Evolutionary conservation across 2,329 filamentous ascomycete genomes (phyloP), one percentile per base, ranked within the genome.

Genomic region (Aspergillus transmontanensis): DNA sequence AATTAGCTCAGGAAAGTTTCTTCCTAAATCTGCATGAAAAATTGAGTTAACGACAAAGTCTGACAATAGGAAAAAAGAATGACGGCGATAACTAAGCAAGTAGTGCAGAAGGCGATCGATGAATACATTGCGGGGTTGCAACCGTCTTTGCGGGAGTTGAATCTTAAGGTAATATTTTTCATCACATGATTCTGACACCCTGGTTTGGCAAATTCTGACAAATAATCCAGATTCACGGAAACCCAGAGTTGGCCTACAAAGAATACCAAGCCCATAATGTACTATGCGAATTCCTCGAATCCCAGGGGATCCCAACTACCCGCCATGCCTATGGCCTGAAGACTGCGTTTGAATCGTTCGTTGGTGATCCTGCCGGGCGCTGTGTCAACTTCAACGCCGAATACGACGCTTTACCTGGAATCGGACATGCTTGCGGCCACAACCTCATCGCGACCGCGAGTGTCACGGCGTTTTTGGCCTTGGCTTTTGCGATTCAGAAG

Each of bases 361-460:
- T 10, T 0, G 57, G 41, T 6, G 19, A 21, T 43, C 23, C 57
- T 21, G 63, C 65, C 16, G 67, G 69, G 0, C 48, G 60, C 14
- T 30, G 65, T 1, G 55, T 71, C 2, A 64, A 57, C 16, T 71
- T 69, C 39, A 68, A 67, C 14, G 67, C 67, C 4, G 68, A 71
- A 59, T 71, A 72, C 28, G 71, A 72, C 46, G 69, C 68, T 6
- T 57, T 72, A 0, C 68, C 68, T 4, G 64, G 50, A 0, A 68
- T 71, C 16, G 66, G 68, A 7, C 69, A 72, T 59, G 69, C 68
- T 0, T 72, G 69, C n/a, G 70, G 70, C 1, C 71, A 72, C 51
- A 72, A 72, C 28, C 69, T 68, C 34, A 71, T 71, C 2, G 68
- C 67, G 11, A 68, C 58, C 10, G 59, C 56, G n/a, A 58, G 58